Conservation (phyloP, 768 basidiomycete species). For the Tricholoma sp. region DNA sequence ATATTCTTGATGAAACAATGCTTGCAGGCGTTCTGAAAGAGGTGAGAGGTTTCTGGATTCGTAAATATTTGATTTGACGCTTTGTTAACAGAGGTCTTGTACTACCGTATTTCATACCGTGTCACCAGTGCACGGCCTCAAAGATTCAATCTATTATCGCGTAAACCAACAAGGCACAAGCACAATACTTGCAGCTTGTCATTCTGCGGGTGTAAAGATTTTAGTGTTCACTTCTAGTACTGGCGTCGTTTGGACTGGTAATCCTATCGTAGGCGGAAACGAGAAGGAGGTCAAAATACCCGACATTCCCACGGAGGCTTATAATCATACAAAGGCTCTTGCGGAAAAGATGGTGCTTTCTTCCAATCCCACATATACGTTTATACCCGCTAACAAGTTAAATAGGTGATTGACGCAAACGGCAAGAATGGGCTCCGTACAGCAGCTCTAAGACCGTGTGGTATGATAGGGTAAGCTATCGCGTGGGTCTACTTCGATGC, state of each 20-base stretch:
- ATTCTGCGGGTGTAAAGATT: slow-evolving; percentile 32
- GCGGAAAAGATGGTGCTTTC: slow-evolving; percentile 40
- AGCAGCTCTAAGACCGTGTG: slow-evolving; percentile 46
- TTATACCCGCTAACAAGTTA: not conserved
- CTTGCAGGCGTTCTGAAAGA: slow-evolving; percentile 35
- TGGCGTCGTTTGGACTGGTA: slow-evolving; percentile 44
- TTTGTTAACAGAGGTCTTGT: slow-evolving; percentile 22
- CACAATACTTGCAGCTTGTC: slow-evolving; percentile 38
- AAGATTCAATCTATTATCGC: slow-evolving; percentile 34
- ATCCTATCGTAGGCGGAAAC: slow-evolving; percentile 40
- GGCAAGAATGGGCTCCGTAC: slow-evolving; percentile 39
- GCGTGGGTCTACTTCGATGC: not conserved
- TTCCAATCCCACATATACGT: not conserved
- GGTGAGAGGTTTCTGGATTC: slow-evolving; percentile 18
- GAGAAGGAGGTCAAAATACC: slow-evolving; percentile 44
- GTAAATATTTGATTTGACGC: not conserved
- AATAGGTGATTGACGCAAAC: slow-evolving; percentile 33
- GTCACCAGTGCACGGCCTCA: slow-evolving; percentile 36
- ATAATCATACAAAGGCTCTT: slow-evolving; percentile 48
- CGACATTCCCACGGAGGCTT: slow-evolving; percentile 35
- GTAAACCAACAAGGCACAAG: slow-evolving; percentile 51
- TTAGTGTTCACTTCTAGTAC: slow-evolving; percentile 52
- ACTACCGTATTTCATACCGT: slow-evolving; percentile 53
- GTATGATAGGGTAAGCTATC: slow-evolving; percentile 47
- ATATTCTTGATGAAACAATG: slow-evolving; percentile 39